These are phyloP conservation scores for Avena eriantha DNA, from an alignment of 176 grass and related monocot genomes.

Conservation along the genomic window DNA sequence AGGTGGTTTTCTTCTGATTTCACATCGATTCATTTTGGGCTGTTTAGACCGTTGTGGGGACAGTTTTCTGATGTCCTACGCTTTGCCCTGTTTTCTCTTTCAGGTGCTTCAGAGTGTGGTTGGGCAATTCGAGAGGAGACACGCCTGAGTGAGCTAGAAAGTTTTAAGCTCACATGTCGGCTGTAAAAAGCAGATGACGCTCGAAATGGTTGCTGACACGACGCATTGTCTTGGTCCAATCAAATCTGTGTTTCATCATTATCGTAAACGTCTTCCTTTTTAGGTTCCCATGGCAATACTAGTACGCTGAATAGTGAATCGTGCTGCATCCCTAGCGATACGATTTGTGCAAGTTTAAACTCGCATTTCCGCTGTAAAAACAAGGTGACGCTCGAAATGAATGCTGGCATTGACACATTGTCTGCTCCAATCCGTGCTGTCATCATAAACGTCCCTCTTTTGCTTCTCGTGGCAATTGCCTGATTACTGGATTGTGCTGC, in stretches of 20 bases:
- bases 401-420: conserved; percentile 14
- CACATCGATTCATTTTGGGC: background rate
- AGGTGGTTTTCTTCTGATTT: background rate
- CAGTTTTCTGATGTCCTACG: conserved; percentile 22
- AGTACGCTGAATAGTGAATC: too few relatives aligned
- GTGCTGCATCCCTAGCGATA: too few relatives aligned
- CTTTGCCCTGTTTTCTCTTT: conserved; percentile 30
- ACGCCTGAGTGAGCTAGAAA: conserved; percentile 48
- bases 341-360: background rate
- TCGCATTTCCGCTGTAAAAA: conserved; percentile 4
- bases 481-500: background rate
- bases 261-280: too few relatives aligned
- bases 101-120: conserved; percentile 74
- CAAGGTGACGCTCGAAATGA: background rate
- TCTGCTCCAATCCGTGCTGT: background rate
- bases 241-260: too few relatives aligned
- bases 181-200: too few relatives aligned
- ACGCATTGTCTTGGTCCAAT: too few relatives aligned
- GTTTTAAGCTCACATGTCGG: too few relatives aligned
- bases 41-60: background rate
- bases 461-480: background rate
- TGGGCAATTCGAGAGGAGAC: conserved; percentile 51
- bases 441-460: background rate
- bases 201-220: too few relatives aligned
- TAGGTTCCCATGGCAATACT: too few relatives aligned